These are phyloP conservation scores for Globisporangium polare DNA, from an alignment of 352 stramenopile genomes.

Conservation along the genomic window DNA sequence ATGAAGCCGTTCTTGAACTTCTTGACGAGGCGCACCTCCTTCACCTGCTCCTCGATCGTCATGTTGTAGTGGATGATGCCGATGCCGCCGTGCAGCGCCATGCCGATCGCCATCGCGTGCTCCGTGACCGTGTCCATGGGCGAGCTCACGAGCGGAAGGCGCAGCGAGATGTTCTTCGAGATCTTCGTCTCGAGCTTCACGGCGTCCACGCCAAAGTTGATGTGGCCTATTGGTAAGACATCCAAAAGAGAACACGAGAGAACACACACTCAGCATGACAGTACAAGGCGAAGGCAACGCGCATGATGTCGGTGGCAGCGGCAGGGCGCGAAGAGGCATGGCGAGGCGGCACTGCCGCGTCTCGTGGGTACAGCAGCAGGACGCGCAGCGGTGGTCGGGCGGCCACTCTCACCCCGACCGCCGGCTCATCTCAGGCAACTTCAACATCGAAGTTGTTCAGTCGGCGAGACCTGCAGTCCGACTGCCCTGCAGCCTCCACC, in stretches of 20 bases:
- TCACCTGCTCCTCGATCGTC: slow-evolving; percentile 96
- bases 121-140: slow-evolving; percentile 99
- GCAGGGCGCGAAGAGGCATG: neutral
- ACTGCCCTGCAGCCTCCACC: neutral
- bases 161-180: slow-evolving; percentile 94
- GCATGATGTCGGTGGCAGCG: neutral
- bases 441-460: slow-evolving; percentile 16
- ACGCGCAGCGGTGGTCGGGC: neutral
- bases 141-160: slow-evolving; percentile 95
- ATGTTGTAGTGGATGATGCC: slow-evolving; percentile 99
- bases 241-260: neutral
- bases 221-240: slow-evolving; percentile 73
- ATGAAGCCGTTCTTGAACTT: slow-evolving; percentile 99
- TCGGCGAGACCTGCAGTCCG: neutral
- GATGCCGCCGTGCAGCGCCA: slow-evolving; percentile 98
- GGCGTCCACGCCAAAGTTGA: slow-evolving; percentile 91
- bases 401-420: neutral
- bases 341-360: neutral
- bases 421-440: slow-evolving; percentile 13
- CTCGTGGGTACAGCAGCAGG: slow-evolving; percentile 3
- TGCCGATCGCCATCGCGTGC: slow-evolving; percentile 98
- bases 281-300: neutral
- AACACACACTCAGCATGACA: slow-evolving; percentile 4
- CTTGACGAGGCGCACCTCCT: slow-evolving; percentile 94
- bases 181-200: slow-evolving; percentile 95